These are phyloP conservation scores for Gloeopeniophorella convolvens DNA, from an alignment of 768 basidiomycete genomes.

Conservation along the genomic window DNA sequence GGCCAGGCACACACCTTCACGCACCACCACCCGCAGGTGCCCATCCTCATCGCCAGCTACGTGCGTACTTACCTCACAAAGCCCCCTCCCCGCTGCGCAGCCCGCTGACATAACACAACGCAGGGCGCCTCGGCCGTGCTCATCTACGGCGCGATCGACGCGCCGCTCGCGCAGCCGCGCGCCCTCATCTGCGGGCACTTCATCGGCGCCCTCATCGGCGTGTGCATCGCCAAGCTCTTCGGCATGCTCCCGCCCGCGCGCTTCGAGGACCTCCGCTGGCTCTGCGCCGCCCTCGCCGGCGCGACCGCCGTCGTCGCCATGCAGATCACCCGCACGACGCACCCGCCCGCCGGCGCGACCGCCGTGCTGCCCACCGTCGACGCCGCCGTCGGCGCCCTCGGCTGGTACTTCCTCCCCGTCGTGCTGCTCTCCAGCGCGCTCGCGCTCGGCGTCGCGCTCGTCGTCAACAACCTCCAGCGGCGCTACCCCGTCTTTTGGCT, in stretches of 20 bases:
- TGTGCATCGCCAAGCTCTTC: constrained; percentile 48
- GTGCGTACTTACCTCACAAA: constrained; percentile 27
- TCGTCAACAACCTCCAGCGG: constrained; percentile 46
- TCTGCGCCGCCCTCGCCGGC: constrained; percentile 41
- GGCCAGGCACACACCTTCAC: constrained; percentile 43
- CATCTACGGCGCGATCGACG: constrained; percentile 38
- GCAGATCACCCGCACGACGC: constrained; percentile 46
- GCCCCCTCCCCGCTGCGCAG: background rate
- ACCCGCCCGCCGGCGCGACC: constrained; percentile 56
- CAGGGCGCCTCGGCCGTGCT: constrained; percentile 51
- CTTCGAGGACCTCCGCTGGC: constrained; percentile 42
- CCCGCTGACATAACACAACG: background rate
- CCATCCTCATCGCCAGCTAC: constrained; percentile 42
- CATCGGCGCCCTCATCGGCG: constrained; percentile 41
- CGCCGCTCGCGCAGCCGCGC: constrained; percentile 48
- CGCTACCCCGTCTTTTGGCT: constrained; percentile 46
- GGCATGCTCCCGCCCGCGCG: constrained; percentile 37
- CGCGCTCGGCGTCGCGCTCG: constrained; percentile 38
- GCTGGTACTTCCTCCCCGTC: constrained; percentile 50
- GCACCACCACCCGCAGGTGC: constrained; percentile 37
- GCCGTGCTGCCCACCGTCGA: constrained; percentile 43
- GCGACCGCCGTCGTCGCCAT: constrained; percentile 33
- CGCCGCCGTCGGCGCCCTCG: constrained; percentile 25
- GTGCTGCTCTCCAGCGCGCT: constrained; percentile 42
- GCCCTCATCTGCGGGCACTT: constrained; percentile 47